Evolutionary conservation across 2,329 filamentous ascomycete species (phyloP).

Genomic region (Tolypocladium cylindrosporum): DNA sequence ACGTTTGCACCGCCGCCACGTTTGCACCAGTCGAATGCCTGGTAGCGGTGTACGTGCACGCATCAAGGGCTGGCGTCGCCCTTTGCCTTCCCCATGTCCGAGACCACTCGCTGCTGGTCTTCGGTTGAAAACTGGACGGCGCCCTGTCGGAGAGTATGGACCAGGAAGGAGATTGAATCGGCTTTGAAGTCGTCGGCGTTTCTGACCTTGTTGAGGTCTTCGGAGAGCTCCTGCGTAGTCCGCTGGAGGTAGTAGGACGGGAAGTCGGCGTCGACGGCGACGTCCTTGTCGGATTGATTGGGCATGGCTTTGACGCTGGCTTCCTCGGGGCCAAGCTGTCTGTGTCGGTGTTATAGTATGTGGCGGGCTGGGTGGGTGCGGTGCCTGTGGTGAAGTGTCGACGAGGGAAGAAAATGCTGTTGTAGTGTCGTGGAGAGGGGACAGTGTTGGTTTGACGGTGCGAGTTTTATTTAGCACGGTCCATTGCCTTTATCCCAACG

Average conservation of each 20-base stretch:
- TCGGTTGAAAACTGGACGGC: conserved; percentile 44
- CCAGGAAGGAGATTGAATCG: conserved; percentile 53
- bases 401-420: not conserved
- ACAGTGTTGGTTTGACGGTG: not conserved
- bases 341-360: not conserved
- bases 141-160: conserved; percentile 60
- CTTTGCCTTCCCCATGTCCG: not conserved
- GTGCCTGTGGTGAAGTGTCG: not conserved
- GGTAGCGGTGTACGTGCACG: not conserved
- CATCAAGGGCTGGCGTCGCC: not conserved
- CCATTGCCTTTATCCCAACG: too few relatives aligned
- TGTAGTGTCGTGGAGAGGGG: not conserved
- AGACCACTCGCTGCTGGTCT: conserved; percentile 21
- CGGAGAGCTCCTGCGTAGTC: conserved; percentile 59
- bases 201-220: conserved; percentile 64
- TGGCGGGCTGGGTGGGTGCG: not conserved
- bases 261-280: conserved; percentile 33
- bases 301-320: not conserved
- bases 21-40: not conserved
- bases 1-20: too few relatives aligned
- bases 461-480: not conserved
- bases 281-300: not conserved
- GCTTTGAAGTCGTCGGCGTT: conserved; percentile 59
- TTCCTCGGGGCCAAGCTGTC: not conserved
- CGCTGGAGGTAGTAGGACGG: conserved; percentile 59